Evolutionary conservation across 139 green algal species (phyloP), one percentile per base, ranked within the genome.

Genomic region (Picochlorum sp.): DNA sequence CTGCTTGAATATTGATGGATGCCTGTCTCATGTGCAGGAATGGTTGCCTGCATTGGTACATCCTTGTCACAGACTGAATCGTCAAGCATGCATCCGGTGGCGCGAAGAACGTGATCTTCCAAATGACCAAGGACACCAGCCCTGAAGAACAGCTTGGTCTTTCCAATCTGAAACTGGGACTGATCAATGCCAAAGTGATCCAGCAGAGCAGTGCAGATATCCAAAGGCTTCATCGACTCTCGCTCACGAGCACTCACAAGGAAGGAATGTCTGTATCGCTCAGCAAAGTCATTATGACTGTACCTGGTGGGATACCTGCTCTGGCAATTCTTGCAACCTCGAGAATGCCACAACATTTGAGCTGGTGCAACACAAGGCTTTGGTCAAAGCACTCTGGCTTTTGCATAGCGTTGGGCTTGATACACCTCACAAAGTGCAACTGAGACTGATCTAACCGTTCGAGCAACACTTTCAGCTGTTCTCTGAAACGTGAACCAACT

Each of bases 321-420:
- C 78, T 81, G 6, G 81, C 83, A 41, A 98, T 95, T 52, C 92
- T 82, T 0, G 93, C 85, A 13, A 96, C 92, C 75, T 98, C 92
- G 55, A 97, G 70, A 63, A 98, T 91, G 38, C 92, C 92, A 61
- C 91, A 94, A 76, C 90, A 97, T n/a, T 90, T 75, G 62, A 98
- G 88, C 78, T 98, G 92, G 52, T 96, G 85, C 72, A 97, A 81
- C 28, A 90, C 79, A 37, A 91, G 82, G 3, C 57, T 16, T 3
- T 70, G 65, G 26, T 95, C 83, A 69, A 96, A 94, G 2, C 13
- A 66, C 44, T 68, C 66, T 6, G 92, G 76, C 34, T 61, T 54
- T 30, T 89, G 80, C 49, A 62, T 23, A 13, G 62, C 57, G 58
- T 98, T 98, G 45, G 92, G 92, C 82, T 98, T 98, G 76, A 98